A percentile compares a stretch with the other conserved stretches of the same genome.
Evolutionary conservation across 2,329 filamentous ascomycete species (phyloP).

Genomic region (Clarireedia hainanense): DNA sequence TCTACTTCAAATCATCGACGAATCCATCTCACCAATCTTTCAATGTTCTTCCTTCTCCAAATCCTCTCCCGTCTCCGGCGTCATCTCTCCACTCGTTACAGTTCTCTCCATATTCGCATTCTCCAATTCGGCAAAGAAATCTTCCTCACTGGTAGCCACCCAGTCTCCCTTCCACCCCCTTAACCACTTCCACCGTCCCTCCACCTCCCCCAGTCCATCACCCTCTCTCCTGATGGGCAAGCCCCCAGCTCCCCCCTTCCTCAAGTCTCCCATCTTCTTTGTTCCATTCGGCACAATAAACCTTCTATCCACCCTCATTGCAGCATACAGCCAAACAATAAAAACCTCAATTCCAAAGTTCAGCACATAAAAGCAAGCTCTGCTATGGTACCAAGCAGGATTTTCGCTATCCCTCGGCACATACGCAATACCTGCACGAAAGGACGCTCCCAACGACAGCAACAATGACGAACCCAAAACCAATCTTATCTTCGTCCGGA

Average conservation of each 20-base stretch:
- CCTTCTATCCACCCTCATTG: slow-evolving; percentile 63
- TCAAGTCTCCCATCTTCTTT: slow-evolving; percentile 42
- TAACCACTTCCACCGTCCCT: slow-evolving; percentile 1
- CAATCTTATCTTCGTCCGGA: slow-evolving; percentile 57
- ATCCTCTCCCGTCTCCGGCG: background rate
- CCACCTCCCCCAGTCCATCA: background rate
- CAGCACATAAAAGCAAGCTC: slow-evolving; percentile 69
- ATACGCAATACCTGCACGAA: slow-evolving; percentile 51
- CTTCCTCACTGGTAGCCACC: background rate
- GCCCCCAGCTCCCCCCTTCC: background rate
- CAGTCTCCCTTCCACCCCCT: slow-evolving; percentile 1
- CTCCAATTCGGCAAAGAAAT: background rate
- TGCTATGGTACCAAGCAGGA: slow-evolving; percentile 38
- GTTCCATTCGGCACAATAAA: slow-evolving; percentile 69
- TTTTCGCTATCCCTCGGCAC: background rate
- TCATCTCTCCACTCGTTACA: background rate
- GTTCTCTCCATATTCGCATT: background rate
- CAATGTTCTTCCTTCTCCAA: background rate
- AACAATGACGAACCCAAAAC: slow-evolving; percentile 49
- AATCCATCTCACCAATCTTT: background rate
- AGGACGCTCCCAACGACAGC: slow-evolving; percentile 54
- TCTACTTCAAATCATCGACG: background rate
- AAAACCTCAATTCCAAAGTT: slow-evolving; percentile 69
- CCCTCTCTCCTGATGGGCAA: background rate
- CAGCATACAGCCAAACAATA: slow-evolving; percentile 57